Evolutionary conservation across 345 rosid genomes (phyloP), one percentile per base, ranked within the genome.

Genomic region (Kernera saxatilis): DNA sequence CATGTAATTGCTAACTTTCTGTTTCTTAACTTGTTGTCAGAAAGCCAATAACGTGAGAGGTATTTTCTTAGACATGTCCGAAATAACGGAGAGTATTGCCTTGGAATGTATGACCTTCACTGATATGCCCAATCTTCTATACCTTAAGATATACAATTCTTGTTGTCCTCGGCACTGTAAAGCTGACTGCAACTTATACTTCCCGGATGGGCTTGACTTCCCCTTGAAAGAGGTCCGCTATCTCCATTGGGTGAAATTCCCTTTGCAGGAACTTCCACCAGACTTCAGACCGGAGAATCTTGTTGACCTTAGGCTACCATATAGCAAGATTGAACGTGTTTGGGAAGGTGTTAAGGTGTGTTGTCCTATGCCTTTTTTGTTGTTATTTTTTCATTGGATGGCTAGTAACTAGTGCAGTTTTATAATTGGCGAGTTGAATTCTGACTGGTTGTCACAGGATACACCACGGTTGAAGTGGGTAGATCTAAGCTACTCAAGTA

Each of bases 211-310:
- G 18, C 48, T 58, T 37, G 1, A 8, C 2, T 58, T 58, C 3
- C 64, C 48, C 5, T 58, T 58, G 48, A 48, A 58, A 30, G 30
- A 64, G 19, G 29, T 64, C 3, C 55, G 56, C 21, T 45, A 46
- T 64, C 44, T 64, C 17, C 44, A 64, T 7, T 64, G 69, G 69
- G 21, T 46, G 43, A 64, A 64, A 7, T 64, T 64, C 5, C 69
- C 69, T 1, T 32, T 64, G 69, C 14, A 46, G 19, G 18, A 64
- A 22, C 56, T 64, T 32, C 69, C 69, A 46, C 11, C n/a, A 45
- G 56, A 64, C 6, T 64, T 46, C 69, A 46, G 17, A 30, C 13
- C 69, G 0, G 19, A 21, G 4, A 21, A 64, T 21, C 55, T 64
- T 48, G 55, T 64, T 48, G 53, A 64, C 18, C 32, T 64, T 3